phyloP scores from a whole-genome alignment of 768 basidiomycete genomes.

The Russula ochroleuca region DNA sequence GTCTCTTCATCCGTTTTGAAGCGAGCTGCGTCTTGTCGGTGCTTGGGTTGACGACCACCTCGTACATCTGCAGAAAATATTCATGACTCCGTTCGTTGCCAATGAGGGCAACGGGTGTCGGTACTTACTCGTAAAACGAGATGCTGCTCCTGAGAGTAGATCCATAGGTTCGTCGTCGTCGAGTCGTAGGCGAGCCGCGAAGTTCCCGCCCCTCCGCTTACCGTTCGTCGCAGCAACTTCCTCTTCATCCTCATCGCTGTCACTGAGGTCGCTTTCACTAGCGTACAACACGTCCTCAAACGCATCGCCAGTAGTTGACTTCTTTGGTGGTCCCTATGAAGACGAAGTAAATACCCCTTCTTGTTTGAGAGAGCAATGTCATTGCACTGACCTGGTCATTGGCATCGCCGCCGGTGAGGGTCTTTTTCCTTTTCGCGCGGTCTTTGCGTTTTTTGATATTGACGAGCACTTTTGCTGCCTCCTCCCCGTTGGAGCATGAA shows the following conservation, averaged over 20 bases:
- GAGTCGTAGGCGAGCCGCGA: constrained; percentile 64
- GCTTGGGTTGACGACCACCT: constrained; percentile 57
- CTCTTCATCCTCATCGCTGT: constrained; percentile 57
- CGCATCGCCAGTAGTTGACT: constrained; percentile 63
- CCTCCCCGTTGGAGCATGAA: constrained; percentile 66
- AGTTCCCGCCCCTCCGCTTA: constrained; percentile 38
- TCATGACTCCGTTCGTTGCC: constrained; percentile 1
- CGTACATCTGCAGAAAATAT: constrained; percentile 39
- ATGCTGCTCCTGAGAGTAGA: constrained; percentile 74
- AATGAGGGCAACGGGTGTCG: not conserved
- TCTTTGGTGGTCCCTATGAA: constrained; percentile 41
- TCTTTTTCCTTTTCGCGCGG: constrained; percentile 84
- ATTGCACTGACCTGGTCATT: constrained; percentile 52
- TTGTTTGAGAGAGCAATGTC: not conserved
- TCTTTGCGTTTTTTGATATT: constrained; percentile 97
- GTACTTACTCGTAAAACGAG: constrained; percentile 63
- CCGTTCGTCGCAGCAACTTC: constrained; percentile 36
- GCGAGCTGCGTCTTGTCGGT: constrained; percentile 77
- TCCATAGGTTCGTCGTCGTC: constrained; percentile 97
- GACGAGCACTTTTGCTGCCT: constrained; percentile 80
- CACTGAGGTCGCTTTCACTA: constrained; percentile 86
- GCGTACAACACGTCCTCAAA: constrained; percentile 98
- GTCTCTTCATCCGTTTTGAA: constrained; percentile 87
- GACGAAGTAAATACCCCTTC: not conserved
- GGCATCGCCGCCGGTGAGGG: constrained; percentile 48